Evolutionary conservation across 305 asterid species (phyloP).

Genomic region (Solanum hybrid): DNA sequence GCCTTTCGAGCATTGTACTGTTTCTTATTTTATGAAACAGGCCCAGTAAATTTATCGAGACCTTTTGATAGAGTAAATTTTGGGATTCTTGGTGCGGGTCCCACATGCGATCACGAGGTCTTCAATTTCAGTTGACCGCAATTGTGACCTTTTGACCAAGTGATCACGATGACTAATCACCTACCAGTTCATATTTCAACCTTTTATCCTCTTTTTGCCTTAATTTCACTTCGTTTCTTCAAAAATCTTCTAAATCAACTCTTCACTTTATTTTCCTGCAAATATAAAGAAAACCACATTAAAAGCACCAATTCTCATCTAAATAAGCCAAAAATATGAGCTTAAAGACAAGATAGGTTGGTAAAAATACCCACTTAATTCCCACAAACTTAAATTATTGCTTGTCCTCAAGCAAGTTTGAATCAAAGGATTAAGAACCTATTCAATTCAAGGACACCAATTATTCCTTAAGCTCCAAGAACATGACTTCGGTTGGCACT

Average conservation of each 20-base stretch:
- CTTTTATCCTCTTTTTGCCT: neutral
- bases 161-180: neutral
- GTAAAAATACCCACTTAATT: neutral
- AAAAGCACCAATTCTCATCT: neutral
- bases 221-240: neutral
- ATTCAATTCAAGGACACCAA: neutral
- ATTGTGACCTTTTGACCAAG: neutral
- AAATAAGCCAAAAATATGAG: neutral
- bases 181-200: neutral
- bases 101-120: neutral
- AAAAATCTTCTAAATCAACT: neutral
- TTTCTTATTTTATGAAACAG: neutral
- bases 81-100: neutral
- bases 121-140: neutral
- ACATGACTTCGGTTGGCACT: neutral
- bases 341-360: neutral
- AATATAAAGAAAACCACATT: neutral
- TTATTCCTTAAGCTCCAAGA: neutral
- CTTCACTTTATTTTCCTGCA: neutral
- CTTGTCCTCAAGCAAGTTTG: neutral
- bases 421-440: neutral
- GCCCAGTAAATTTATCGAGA: neutral
- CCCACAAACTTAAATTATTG: neutral
- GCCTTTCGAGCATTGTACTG: neutral
- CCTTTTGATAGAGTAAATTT: neutral